Conservation (phyloP, 306 rosid species). For the Phaseolus lunatus region DNA sequence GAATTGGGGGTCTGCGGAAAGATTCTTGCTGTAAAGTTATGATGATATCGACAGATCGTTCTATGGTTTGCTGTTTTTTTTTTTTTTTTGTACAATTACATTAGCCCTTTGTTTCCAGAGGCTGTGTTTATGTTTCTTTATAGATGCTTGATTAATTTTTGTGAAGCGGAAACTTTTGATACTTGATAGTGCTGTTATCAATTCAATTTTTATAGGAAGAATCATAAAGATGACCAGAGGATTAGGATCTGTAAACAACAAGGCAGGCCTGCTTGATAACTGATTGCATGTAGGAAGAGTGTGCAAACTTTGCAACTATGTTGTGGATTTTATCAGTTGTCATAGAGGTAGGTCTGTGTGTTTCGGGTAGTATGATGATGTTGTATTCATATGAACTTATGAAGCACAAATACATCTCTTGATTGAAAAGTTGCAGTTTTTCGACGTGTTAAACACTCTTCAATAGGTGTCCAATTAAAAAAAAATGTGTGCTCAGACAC, state of each 20-base stretch:
- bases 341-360: constrained; percentile 3
- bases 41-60: background rate
- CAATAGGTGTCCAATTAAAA: background rate
- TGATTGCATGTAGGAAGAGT: constrained; percentile 28
- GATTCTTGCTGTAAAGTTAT: background rate
- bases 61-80: background rate
- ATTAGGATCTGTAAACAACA: constrained; percentile 2
- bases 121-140: background rate
- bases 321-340: constrained; percentile 29
- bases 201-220: constrained; percentile 15
- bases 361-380: constrained; percentile 10
- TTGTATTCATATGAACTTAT: background rate
- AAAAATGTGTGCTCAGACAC: background rate
- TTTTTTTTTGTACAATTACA: background rate
- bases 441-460: background rate
- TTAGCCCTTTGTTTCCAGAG: background rate
- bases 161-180: constrained; percentile 4
- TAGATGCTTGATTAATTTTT: background rate
- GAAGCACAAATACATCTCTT: background rate
- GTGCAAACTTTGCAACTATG: constrained; percentile 11
- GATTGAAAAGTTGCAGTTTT: background rate
- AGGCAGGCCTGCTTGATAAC: background rate
- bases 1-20: constrained; percentile 23
- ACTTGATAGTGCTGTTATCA: constrained; percentile 9
- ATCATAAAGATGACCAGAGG: constrained; percentile 1